A percentile compares a stretch with the other conserved stretches of the same genome.
These are phyloP conservation scores for Vitis hybrid DNA, from an alignment of 177 flowering plant genomes.

Conservation along the genomic window DNA sequence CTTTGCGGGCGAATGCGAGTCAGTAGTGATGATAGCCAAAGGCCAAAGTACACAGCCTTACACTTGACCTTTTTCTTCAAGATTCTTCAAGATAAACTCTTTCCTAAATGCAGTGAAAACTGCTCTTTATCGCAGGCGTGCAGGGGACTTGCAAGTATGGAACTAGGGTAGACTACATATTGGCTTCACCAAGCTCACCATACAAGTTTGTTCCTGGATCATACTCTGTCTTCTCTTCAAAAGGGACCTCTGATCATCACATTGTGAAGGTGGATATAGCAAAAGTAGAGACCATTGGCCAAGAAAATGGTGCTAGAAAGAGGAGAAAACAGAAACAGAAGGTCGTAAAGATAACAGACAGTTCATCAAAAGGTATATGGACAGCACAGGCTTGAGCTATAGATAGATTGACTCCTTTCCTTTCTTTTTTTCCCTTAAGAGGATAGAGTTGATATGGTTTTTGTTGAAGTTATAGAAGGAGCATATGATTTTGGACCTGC, in stretches of 20 bases:
- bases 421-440: background rate
- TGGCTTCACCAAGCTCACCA: conserved; percentile 69
- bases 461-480: background rate
- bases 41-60: conserved; percentile 71
- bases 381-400: conserved; percentile 14
- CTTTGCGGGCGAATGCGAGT: conserved; percentile 86
- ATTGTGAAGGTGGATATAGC: conserved; percentile 77
- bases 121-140: conserved; percentile 50
- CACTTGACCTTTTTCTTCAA: background rate
- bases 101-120: background rate
- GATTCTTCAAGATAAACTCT: background rate
- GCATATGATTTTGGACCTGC: no score
- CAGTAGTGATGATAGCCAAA: conserved; percentile 92
- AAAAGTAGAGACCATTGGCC: conserved; percentile 23
- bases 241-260: conserved; percentile 98
- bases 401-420: background rate
- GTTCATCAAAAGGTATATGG: conserved; percentile 63
- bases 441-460: background rate
- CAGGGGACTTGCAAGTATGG: conserved; percentile 99
- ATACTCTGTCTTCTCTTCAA: conserved; percentile 83
- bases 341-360: conserved; percentile 44
- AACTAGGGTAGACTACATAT: conserved; percentile 84
- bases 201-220: conserved; percentile 87
- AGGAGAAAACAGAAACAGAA: conserved; percentile 28
- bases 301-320: conserved; percentile 25